A percentile compares a stretch with the other conserved stretches of the same genome.
Evolutionary conservation across 352 stramenopile species (phyloP).

Genomic region (Plasmopara halstedii): DNA sequence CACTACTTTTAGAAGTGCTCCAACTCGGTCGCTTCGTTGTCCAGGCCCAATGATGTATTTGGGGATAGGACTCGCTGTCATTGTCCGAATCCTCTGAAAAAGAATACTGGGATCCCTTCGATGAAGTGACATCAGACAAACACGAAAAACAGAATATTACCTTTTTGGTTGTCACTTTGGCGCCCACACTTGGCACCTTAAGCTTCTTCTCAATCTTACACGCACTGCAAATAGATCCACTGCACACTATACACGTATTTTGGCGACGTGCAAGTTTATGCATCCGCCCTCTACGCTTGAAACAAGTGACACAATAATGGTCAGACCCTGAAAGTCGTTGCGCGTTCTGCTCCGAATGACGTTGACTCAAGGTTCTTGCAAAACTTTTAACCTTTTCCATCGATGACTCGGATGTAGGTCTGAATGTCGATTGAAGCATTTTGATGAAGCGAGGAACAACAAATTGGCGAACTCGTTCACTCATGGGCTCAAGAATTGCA

Average conservation of each 20-base stretch:
- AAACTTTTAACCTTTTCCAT: constrained; percentile 14
- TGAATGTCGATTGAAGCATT: constrained; percentile 15
- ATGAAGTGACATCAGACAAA: constrained; percentile 7
- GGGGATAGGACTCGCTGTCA: background rate
- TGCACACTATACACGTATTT: constrained; percentile 20
- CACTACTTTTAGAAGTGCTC: constrained; percentile 4
- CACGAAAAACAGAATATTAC: constrained; percentile 31
- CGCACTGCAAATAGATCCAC: constrained; percentile 15
- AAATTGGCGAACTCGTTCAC: constrained; percentile 8
- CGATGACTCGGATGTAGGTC: constrained; percentile 1
- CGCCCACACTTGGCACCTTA: constrained; percentile 11
- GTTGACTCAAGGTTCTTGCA: constrained; percentile 7
- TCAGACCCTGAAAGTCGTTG: constrained; percentile 1
- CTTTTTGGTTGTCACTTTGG: constrained; percentile 14
- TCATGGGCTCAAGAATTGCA: constrained; percentile 18
- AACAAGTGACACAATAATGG: constrained; percentile 15
- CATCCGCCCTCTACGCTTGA: constrained; percentile 8
- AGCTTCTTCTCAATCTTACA: constrained; percentile 26
- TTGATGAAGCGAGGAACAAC: constrained; percentile 20
- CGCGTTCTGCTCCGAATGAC: constrained; percentile 9
- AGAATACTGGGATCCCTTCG: constrained; percentile 7
- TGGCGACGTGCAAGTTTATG: constrained; percentile 8
- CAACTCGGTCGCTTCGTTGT: constrained; percentile 5
- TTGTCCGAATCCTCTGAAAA: constrained; percentile 6
- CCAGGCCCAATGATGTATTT: constrained; percentile 8